Percentiles rank a stretch among this genome's conserved stretches.
These are phyloP conservation scores for Sechiopsis laciniata DNA, from an alignment of 306 rosid species.

Conservation along the genomic window DNA sequence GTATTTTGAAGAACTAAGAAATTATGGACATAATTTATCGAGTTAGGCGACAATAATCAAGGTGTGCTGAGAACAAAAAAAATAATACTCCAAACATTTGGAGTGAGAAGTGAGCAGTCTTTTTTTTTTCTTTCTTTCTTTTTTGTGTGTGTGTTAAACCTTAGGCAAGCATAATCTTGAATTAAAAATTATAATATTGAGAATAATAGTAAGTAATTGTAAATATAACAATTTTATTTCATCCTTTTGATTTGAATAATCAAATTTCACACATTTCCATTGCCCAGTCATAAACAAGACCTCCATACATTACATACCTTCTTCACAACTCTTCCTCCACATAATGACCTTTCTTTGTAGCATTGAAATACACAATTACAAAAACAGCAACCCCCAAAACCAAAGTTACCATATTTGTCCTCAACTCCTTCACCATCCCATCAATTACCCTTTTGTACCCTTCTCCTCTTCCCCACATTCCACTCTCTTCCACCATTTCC, in stretches of 20 bases:
- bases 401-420: constrained; percentile 11
- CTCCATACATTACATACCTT: not conserved
- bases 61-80: no score
- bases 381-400: constrained; percentile 2
- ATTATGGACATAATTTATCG: no score
- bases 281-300: not conserved
- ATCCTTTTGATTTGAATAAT: not conserved
- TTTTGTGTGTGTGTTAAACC: no score
- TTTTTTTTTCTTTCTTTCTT: no score
- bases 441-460: not conserved
- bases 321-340: constrained; percentile 15
- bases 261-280: not conserved
- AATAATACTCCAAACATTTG: no score
- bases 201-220: not conserved
- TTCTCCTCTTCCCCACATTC: not conserved
- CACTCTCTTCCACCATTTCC: not conserved
- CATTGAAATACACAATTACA: constrained; percentile 4
- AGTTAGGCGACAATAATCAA: not conserved
- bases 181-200: no score
- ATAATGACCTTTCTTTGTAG: not conserved
- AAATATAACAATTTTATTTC: constrained; percentile 7
- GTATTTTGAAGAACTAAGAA: no score
- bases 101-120: no score
- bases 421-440: constrained; percentile 9
- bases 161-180: no score